Evolutionary conservation across 371 early-diverging fungal genomes (phyloP).

Genomic region (Actinomortierella ambigua): DNA sequence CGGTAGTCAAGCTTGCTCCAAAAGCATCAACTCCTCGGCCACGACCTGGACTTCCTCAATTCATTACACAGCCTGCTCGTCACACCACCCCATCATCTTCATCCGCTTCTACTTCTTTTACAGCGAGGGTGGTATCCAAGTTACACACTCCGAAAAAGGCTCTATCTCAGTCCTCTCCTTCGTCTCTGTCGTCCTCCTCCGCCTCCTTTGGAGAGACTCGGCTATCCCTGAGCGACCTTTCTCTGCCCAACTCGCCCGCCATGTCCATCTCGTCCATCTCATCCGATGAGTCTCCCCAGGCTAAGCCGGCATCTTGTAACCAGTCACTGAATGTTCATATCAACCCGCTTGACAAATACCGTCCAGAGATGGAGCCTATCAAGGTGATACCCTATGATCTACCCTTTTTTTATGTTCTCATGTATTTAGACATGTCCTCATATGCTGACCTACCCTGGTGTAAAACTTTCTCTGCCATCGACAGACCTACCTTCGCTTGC

Average conservation of each 20-base stretch:
- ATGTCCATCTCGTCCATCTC: conserved; percentile 14
- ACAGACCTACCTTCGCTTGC: conserved; percentile 55
- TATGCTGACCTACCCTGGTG: conserved; percentile 38
- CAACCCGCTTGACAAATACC: conserved; percentile 37
- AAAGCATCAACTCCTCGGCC: too few relatives aligned
- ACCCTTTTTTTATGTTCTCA: too few relatives aligned
- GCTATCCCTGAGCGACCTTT: conserved; percentile 33
- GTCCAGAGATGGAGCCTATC: conserved; percentile 53
- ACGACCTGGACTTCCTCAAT: too few relatives aligned
- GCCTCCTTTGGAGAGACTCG: conserved; percentile 13
- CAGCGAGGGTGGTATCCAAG: too few relatives aligned
- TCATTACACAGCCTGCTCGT: too few relatives aligned
- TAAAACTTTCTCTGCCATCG: background rate
- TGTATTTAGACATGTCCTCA: background rate
- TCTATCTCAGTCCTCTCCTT: conserved; percentile 5
- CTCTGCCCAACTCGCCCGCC: conserved; percentile 22
- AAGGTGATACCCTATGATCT: too few relatives aligned
- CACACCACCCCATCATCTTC: too few relatives aligned
- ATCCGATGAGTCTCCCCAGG: background rate
- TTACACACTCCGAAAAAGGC: conserved; percentile 11
- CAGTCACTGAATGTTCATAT: background rate
- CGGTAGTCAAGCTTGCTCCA: too few relatives aligned
- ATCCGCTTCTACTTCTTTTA: too few relatives aligned
- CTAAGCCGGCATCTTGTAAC: background rate
- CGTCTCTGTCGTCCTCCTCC: too few relatives aligned